Evolutionary conservation across 129 eudicot species (phyloP), one percentile per base, ranked within the genome.

Genomic region (Oenanthe sinensis): DNA sequence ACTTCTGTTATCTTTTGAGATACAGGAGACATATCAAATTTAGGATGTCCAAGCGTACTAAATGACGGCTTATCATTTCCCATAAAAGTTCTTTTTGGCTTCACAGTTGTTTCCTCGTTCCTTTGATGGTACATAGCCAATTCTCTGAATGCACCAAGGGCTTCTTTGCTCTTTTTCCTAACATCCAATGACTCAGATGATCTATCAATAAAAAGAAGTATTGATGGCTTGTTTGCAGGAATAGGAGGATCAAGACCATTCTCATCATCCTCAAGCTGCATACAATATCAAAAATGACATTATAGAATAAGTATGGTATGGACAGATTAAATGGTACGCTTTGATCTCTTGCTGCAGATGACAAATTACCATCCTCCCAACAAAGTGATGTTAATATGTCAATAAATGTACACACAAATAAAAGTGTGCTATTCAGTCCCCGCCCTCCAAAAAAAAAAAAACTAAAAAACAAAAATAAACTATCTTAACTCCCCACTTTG

Each of bases 151-250:
- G 81, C 85, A n/a, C 76, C 83, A 75, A 94, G 96, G 80, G 93
- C 90, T 80, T 84, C 88, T 71, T 54, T 83, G 83, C 96, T 91
- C 81, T 87, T 82, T 72, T 74, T 90, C 77, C 85, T 89, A 43
- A 79, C 78, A 49, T 88, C 77, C 74, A 81, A 73, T 22, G 86
- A 91, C 50, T 88, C 86, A 62, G 98, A 91, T 79, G 96, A 86
- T 84, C 98, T 88, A 81, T 94, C 98, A 63, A 91, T 85, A 78
- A 89, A 94, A 55, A 94, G 98, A 81, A 94, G 80, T 75, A 90
- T 62, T 22, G 98, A 84, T 68, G 97, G 96, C 85, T 79, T 83
- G 82, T 91, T 74, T 73, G 87, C 84, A 58, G 98, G 97, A 78
- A 94, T 85, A 81, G 88, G 78, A 50, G 87, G 85, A 74, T 88